These are phyloP conservation scores for Colletotrichum brevisporum DNA, from an alignment of 2,329 filamentous ascomycete species.

Conservation along the genomic window DNA sequence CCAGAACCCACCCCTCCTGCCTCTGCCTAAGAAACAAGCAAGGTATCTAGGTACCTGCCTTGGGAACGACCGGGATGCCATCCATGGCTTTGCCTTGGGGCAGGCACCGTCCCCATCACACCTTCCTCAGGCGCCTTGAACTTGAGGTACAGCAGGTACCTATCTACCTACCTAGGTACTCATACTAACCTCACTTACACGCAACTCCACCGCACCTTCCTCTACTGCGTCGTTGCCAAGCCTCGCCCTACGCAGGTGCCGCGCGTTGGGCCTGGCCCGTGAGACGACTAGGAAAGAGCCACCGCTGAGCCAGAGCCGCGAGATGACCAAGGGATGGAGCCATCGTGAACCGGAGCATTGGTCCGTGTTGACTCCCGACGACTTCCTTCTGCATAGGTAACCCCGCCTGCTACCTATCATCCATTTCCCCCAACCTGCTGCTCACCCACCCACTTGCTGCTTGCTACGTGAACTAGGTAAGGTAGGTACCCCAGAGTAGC, in stretches of 20 bases:
- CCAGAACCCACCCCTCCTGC: not conserved
- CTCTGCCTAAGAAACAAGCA: too few species aligned
- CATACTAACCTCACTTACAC: not conserved
- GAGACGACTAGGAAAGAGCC: not conserved
- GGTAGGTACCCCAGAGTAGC: too few species aligned
- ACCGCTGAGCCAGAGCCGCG: constrained; percentile 6
- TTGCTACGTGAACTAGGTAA: too few species aligned
- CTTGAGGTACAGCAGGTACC: too few species aligned
- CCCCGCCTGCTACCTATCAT: not conserved
- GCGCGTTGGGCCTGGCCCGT: constrained; percentile 22
- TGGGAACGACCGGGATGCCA: too few species aligned
- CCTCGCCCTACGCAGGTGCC: constrained; percentile 14
- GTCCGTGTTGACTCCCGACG: constrained; percentile 35
- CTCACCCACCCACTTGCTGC: not conserved
- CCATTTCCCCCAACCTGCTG: not conserved
- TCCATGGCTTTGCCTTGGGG: too few species aligned
- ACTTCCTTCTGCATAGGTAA: not conserved
- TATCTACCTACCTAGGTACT: too few species aligned
- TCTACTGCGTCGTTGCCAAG: constrained; percentile 12
- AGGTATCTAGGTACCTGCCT: too few species aligned
- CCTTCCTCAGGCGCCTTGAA: too few species aligned
- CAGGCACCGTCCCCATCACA: too few species aligned
- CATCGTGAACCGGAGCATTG: constrained; percentile 18
- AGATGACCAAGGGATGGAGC: too few species aligned
- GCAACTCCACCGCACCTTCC: not conserved